Evolutionary conservation across 352 stramenopile species (phyloP), one percentile per base, ranked within the genome.

Genomic region (Blastocystis sp.): DNA sequence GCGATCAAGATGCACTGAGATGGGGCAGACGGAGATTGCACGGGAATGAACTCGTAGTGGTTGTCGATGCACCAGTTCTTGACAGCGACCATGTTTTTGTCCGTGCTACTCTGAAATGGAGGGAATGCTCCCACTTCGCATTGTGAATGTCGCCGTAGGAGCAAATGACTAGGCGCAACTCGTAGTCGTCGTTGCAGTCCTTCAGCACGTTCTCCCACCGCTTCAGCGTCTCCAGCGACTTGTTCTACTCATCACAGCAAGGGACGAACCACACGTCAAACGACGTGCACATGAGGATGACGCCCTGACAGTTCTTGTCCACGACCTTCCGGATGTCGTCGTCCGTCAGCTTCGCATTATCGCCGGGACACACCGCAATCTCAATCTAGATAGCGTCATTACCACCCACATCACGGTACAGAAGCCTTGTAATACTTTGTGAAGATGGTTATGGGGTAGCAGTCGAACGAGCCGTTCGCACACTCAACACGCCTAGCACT

Each of bases 31-130:
- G 74, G 5, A 84, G 74, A 52, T 84, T 84, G 59, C 45, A 62
- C 1, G 74, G 74, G 56, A 19, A 84, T 84, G n/a, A 84, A 67
- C 53, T 84, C 74, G 61, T 84, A 84, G 21, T 48, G 34, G 53
- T 84, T 84, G 41, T 84, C 56, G 34, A 69, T 84, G 41, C 74
- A 69, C 74, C 74, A 84, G 11, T 40, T 41, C 74, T 84, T 69
- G 45, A 70, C 21, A 3, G 14, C 17, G 2, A 28, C 14, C 11
- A 64, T n/a, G 61, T 84, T 84, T 0, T 48, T 59, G 34, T 67
- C 34, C 40, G 74, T 19, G 28, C 74, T 84, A 69, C 40, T 41
- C n/a, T 84, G 19, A 69, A 34, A 34, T 10, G 11, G 28, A 28
- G 38, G 19, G 17, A 7, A 7, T 23, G 69, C 9, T 11, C 7